Evolutionary conservation across 192 early-diverging fungal species (phyloP), one percentile per base, ranked within the genome.

Genomic region (Linderina pennispora): DNA sequence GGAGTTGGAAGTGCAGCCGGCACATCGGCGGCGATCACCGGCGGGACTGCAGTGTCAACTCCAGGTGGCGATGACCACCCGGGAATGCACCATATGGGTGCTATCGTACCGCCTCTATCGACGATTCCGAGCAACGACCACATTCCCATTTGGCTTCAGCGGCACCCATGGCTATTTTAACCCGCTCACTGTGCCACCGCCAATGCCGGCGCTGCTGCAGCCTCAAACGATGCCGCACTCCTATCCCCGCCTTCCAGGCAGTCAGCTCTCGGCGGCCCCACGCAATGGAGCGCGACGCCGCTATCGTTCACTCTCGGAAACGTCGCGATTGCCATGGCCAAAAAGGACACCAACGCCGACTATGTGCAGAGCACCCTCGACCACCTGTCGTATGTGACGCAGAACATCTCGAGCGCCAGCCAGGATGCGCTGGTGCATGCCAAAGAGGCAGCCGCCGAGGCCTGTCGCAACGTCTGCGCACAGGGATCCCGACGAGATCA

Each of bases 321-420:
- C 52, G 67, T 70, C 0, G 67, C 59, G 14, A 51, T 70, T 20
- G 60, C 67, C 0, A 55, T 70, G 37, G 46, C 60, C 11, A 53
- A 50, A 17, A 53, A 52, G 16, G 39, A 49, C 43, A 34, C 38
- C 8, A 26, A 53, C 18, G 50, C 59, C 3, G 48, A 43, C 8
- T 31, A 36, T 10, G 48, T 70, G 26, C 67, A 70, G 43, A 55
- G 39, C 17, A 51, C 51, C 33, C 49, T 70, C 25, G 55, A 63
- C 43, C 67, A 62, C 43, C 45, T 70, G 22, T 45, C 52, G 21
- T 43, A 63, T 32, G 51, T 62, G 4, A 62, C 55, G n/a, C 48
- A 44, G 21, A 40, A 40, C 52, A 54, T 70, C 0, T 44, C 63
- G 16, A 39, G 25, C 20, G 42, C 56, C 9, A 48, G 46, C 25